Base-by-base conservation (phyloP, 2,329 filamentous ascomycete species). In the Aureobasidium leucospermi region DNA sequence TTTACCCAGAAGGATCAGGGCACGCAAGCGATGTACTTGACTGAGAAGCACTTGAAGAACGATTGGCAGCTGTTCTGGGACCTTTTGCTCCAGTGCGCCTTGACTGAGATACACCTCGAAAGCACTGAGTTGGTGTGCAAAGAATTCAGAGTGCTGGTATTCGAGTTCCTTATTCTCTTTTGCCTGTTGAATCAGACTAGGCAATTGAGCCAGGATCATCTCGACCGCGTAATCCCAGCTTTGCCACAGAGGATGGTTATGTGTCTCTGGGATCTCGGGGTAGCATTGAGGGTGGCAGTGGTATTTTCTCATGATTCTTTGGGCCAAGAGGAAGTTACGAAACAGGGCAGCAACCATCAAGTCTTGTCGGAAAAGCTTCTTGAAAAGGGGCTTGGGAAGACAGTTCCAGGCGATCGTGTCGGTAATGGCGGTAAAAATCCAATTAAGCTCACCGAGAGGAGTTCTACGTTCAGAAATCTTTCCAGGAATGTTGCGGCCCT, bases 321-420 rank as follows among this genome's bases (percentile, higher is more conserved):
- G 94, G 2, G 91, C 90, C 3, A 99, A 82, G 1, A 99, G 81
- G 69, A 97, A 97, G 71, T 99, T 99, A 56, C 94, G 85, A 74
- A 97, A 99, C 7, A 99, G 78, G 1, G 94, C 94, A 11, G 94
- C 94, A n/a, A 99, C 94, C 92, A 99, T 97, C 11, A 99, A 80
- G 72, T 99, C 94, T 72, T 99, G 94, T 43, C 94, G 81, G 74
- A 99, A 99, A 62, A 97, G 89, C 73, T 96, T 96, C 74, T 96
- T 92, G 75, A 99, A 99, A 10, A 96, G 78, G 19, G 91, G 85
- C 47, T 93, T 87, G 3, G 92, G 90, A 4, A 99, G 77, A 5
- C 90, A 95, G 34, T 96, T 97, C 94, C 94, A 99, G 0, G 94
- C 94, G 67, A 99, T 99, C 1, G 93, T 97, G 71, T 99, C 94